A percentile compares a stretch with the other conserved stretches of the same genome.
These are phyloP conservation scores for Nothophaeocryptopus gaeumannii DNA, from an alignment of 2,329 filamentous ascomycete genomes.

Conservation along the genomic window DNA sequence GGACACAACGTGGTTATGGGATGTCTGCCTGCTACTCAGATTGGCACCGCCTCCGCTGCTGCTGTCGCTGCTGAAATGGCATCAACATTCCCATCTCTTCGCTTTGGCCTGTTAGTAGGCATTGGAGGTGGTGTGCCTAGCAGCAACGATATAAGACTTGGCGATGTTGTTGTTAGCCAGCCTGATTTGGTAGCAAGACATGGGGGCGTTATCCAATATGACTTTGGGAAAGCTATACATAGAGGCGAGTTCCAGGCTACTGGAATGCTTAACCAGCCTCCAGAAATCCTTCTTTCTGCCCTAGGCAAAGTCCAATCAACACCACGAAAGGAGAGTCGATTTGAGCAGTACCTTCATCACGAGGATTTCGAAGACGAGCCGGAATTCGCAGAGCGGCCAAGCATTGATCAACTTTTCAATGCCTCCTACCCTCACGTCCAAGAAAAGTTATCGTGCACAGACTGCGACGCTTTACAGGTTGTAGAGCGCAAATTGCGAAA, in stretches of 20 bases:
- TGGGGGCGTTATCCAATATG: conserved; percentile 24
- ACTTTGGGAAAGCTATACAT: conserved; percentile 1
- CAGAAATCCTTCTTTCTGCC: neutral
- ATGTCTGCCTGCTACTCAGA: conserved; percentile 2
- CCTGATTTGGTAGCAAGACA: conserved; percentile 6
- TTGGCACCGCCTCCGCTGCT: conserved; percentile 5
- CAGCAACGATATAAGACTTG: conserved; percentile 27
- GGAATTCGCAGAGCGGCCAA: neutral
- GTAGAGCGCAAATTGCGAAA: neutral
- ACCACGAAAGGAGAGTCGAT: neutral
- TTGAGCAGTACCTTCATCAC: neutral
- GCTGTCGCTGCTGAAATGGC: conserved; percentile 23
- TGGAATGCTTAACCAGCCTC: neutral
- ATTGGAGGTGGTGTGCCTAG: conserved; percentile 25
- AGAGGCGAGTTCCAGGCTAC: neutral
- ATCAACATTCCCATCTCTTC: conserved; percentile 19
- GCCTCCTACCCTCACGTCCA: neutral
- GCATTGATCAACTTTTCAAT: neutral
- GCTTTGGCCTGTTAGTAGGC: conserved; percentile 21
- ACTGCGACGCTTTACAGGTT: neutral
- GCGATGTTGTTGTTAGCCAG: conserved; percentile 29
- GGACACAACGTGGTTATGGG: conserved; percentile 12
- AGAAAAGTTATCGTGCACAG: neutral
- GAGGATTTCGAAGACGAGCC: neutral
- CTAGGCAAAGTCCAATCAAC: neutral